These are phyloP conservation scores for Heracleum sosnowskyi DNA, from an alignment of 129 eudicot genomes.

Conservation along the genomic window DNA sequence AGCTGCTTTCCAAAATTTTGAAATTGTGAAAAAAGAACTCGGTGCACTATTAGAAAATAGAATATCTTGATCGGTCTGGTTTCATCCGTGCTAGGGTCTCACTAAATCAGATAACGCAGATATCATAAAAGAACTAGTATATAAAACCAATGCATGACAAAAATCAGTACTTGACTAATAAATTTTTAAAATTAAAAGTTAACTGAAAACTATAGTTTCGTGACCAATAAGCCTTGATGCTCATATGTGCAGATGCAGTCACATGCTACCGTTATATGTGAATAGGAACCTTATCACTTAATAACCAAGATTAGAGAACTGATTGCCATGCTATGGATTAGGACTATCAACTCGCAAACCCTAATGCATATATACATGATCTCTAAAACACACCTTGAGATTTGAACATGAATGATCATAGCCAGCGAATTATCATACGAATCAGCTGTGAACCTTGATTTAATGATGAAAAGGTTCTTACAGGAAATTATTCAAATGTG, in stretches of 20 bases:
- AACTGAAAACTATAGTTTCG: background rate
- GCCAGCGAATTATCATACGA: background rate
- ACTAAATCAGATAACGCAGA: background rate
- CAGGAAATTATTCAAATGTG: too few relatives aligned
- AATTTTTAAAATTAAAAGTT: background rate
- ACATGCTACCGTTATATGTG: background rate
- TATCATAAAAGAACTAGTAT: background rate
- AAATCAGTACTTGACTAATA: background rate
- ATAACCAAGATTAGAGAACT: background rate
- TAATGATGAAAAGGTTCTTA: too few relatives aligned
- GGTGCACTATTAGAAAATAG: background rate
- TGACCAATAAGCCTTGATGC: background rate
- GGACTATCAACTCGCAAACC: background rate
- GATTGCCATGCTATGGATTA: background rate
- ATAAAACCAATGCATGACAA: background rate
- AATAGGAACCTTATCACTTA: background rate
- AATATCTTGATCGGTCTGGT: background rate
- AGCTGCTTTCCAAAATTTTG: background rate
- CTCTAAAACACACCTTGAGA: background rate
- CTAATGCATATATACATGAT: background rate
- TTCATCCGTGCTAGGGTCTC: background rate
- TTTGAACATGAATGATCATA: background rate
- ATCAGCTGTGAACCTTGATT: background rate
- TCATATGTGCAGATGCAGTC: background rate
- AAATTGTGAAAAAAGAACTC: background rate